phyloP scores from a whole-genome alignment of 2,329 filamentous ascomycete genomes.

The Paraphoma chrysanthemicola region DNA sequence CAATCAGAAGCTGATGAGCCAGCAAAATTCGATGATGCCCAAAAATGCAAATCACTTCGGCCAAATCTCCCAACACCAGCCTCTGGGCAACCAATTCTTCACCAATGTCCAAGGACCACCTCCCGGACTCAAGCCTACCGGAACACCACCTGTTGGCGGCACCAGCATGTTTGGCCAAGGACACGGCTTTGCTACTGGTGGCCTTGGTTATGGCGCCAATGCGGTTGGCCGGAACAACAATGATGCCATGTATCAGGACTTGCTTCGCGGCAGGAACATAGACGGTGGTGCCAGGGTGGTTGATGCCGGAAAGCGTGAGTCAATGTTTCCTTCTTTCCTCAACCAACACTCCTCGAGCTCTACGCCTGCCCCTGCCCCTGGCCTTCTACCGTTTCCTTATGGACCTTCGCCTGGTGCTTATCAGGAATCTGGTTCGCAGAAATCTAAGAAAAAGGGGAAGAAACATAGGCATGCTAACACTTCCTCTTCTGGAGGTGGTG shows the following conservation, averaged over 20 bases:
- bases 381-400: constrained; percentile 91
- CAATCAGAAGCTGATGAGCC: constrained; percentile 81
- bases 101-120: constrained; percentile 88
- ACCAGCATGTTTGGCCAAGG: constrained; percentile 89
- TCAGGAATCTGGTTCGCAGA: constrained; percentile 86
- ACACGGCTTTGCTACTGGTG: constrained; percentile 77
- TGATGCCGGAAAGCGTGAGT: constrained; percentile 98
- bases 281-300: constrained; percentile 73
- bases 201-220: constrained; percentile 66
- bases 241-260: constrained; percentile 77
- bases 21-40: constrained; percentile 86
- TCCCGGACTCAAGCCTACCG: constrained; percentile 92
- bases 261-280: constrained; percentile 71
- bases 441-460: constrained; percentile 99
- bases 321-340: constrained; percentile 90
- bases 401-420: constrained; percentile 83
- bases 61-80: constrained; percentile 61
- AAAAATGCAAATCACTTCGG: constrained; percentile 56
- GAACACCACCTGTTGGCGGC: constrained; percentile 83
- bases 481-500: constrained; percentile 99
- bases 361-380: constrained; percentile 86
- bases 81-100: constrained; percentile 74
- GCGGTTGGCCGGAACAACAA: constrained; percentile 75
- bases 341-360: constrained; percentile 84
- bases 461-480: constrained; percentile 99